phyloP scores from a whole-genome alignment of 345 rosid species.

The Eutrema yunnanense region DNA sequence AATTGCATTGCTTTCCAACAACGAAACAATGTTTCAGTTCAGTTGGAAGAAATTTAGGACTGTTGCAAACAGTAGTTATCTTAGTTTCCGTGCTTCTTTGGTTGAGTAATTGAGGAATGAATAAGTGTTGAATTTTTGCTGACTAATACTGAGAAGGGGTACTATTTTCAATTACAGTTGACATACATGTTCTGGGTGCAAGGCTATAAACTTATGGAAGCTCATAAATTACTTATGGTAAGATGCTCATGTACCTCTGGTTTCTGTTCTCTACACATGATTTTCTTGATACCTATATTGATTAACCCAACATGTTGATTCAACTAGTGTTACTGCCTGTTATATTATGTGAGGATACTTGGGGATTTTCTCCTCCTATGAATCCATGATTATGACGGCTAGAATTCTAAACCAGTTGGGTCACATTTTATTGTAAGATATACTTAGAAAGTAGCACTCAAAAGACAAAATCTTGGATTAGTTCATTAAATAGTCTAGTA shows the following conservation, averaged over 20 bases:
- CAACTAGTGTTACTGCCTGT: not conserved
- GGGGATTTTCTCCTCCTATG: not conserved
- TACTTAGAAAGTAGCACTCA: not conserved
- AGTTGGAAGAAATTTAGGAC: not conserved
- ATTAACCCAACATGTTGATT: not conserved
- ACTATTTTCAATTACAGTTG: slow-evolving; percentile 45
- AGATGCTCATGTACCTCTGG: slow-evolving; percentile 18
- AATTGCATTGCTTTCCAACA: not conserved
- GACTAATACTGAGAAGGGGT: not conserved
- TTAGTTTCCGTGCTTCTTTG: not conserved
- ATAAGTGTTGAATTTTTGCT: not conserved
- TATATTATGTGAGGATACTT: too few relatives aligned
- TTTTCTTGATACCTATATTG: not conserved
- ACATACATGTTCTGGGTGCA: slow-evolving; percentile 97
- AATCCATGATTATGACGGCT: not conserved
- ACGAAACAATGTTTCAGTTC: not conserved
- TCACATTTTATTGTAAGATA: not conserved
- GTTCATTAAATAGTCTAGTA: not conserved
- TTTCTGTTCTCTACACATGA: not conserved
- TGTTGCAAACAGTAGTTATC: not conserved
- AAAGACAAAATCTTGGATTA: not conserved
- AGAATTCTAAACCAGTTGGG: not conserved
- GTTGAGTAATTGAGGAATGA: not conserved
- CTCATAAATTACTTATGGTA: slow-evolving; percentile 74
- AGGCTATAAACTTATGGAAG: slow-evolving; percentile 80